Conservation (phyloP, 139 green algal species). For the Raphidocelis subcapitata region DNA sequence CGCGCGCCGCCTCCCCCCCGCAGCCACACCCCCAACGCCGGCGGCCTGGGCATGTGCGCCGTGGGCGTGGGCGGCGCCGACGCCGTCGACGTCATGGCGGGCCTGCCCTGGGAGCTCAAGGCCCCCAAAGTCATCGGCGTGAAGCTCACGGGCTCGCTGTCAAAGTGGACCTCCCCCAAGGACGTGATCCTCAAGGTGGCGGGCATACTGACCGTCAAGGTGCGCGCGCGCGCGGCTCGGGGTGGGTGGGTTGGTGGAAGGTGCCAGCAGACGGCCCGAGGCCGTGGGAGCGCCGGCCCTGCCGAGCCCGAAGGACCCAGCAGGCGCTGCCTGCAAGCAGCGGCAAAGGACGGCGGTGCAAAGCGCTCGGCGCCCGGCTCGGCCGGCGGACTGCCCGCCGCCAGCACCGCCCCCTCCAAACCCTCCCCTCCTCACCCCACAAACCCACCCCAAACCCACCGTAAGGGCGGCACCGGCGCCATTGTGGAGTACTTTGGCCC, state of each 20-base stretch:
- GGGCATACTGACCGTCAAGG: conserved; percentile 94
- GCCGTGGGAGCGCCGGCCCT: no score
- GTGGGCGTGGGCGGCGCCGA: conserved; percentile 92
- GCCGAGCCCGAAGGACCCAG: no score
- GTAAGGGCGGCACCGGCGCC: conserved; percentile 92
- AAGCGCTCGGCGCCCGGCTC: no score
- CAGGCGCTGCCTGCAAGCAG: no score
- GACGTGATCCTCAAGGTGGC: conserved; percentile 95
- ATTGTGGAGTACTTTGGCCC: conserved; percentile 96
- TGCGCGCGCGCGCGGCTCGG: conserved; percentile 80
- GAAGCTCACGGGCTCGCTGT: conserved; percentile 86
- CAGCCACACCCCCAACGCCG: conserved; percentile 93
- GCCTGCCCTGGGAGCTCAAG: conserved; percentile 97
- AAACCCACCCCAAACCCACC: conserved; percentile 56
- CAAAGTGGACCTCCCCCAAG: conserved; percentile 90
- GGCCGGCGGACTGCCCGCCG: no score
- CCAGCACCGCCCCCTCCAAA: no score
- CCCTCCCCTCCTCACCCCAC: no score
- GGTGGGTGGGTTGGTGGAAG: no score
- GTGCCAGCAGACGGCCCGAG: no score
- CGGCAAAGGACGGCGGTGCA: no score
- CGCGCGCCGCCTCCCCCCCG: no score
- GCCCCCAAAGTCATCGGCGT: conserved; percentile 91
- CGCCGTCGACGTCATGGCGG: conserved; percentile 96
- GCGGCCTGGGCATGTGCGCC: conserved; percentile 86